phyloP scores from a whole-genome alignment of 75 land plant genomes.

The Larix kaempferi region DNA sequence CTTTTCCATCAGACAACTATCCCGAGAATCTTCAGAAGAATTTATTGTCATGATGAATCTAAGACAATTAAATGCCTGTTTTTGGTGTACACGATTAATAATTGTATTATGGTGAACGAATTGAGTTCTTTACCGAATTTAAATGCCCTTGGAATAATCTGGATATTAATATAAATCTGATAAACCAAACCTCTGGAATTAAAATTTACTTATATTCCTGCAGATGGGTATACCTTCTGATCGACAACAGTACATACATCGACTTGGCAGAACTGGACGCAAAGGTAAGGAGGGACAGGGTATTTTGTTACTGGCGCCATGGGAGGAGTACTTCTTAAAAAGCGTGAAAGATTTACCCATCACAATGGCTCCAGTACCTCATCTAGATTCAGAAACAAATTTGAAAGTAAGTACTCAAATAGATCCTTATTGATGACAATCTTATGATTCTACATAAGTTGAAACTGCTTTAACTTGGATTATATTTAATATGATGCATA shows the following conservation, averaged over 20 bases:
- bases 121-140: neutral
- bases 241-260: slow-evolving; percentile 90
- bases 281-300: slow-evolving; percentile 98
- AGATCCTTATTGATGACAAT: no score
- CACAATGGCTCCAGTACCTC: slow-evolving; percentile 38
- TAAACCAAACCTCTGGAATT: neutral
- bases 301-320: slow-evolving; percentile 81
- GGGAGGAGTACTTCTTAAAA: slow-evolving; percentile 83
- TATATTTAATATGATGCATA: no score
- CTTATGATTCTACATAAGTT: no score
- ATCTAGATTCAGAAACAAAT: slow-evolving; percentile 41
- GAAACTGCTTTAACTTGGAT: no score
- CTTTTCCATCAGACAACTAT: neutral
- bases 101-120: neutral
- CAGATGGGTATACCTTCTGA: slow-evolving; percentile 90
- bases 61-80: neutral
- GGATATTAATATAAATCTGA: neutral
- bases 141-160: neutral
- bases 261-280: slow-evolving; percentile 98
- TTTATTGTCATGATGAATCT: neutral
- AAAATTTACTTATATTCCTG: neutral
- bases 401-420: slow-evolving; percentile 31
- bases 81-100: neutral
- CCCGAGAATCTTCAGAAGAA: neutral
- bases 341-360: slow-evolving; percentile 75